Percentiles rank a stretch among this genome's conserved stretches.
Evolutionary conservation across 2,329 filamentous ascomycete genomes (phyloP).

Genomic region (Lachnellula occidentalis): DNA sequence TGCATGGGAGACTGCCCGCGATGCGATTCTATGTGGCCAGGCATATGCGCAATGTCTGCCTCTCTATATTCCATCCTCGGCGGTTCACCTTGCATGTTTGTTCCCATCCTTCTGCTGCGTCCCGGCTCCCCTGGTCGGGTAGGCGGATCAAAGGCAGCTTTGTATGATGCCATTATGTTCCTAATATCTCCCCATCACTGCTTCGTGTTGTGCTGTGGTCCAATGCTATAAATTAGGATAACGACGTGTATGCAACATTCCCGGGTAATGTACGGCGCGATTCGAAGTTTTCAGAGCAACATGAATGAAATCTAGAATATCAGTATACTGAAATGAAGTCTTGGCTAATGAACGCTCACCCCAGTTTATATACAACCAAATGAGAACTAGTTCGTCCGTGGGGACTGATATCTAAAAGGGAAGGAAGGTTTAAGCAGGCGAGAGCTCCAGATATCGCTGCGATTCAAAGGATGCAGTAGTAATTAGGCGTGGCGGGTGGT

Average conservation of each 20-base stretch:
- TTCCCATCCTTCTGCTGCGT: conserved; percentile 27
- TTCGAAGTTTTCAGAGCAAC: conserved; percentile 10
- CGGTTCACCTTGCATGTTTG: conserved; percentile 17
- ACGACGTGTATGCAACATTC: conserved; percentile 21
- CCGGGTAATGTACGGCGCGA: conserved; percentile 10
- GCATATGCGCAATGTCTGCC: conserved; percentile 38
- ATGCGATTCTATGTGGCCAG: conserved; percentile 19
- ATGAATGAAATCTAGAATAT: conserved; percentile 13
- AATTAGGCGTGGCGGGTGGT: conserved; percentile 13
- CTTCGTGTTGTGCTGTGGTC: conserved; percentile 14
- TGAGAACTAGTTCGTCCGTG: conserved; percentile 16
- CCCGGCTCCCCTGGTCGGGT: conserved; percentile 36
- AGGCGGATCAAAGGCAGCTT: conserved; percentile 37
- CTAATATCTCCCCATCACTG: conserved; percentile 20
- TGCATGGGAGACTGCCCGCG: conserved; percentile 10
- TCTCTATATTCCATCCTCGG: conserved; percentile 28
- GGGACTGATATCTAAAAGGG: conserved; percentile 21
- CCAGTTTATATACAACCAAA: conserved; percentile 12
- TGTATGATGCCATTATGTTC: conserved; percentile 40
- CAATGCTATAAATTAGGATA: conserved; percentile 22
- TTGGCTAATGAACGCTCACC: conserved; percentile 11
- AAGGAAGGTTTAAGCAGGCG: conserved; percentile 9
- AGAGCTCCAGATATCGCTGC: conserved; percentile 8
- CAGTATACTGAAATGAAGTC: conserved; percentile 7
- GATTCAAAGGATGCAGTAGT: conserved; percentile 12